Percentiles rank a stretch among this genome's conserved stretches.
These are phyloP conservation scores for Entomortierella beljakovae DNA, from an alignment of 192 early-diverging fungal species.

Conservation along the genomic window DNA sequence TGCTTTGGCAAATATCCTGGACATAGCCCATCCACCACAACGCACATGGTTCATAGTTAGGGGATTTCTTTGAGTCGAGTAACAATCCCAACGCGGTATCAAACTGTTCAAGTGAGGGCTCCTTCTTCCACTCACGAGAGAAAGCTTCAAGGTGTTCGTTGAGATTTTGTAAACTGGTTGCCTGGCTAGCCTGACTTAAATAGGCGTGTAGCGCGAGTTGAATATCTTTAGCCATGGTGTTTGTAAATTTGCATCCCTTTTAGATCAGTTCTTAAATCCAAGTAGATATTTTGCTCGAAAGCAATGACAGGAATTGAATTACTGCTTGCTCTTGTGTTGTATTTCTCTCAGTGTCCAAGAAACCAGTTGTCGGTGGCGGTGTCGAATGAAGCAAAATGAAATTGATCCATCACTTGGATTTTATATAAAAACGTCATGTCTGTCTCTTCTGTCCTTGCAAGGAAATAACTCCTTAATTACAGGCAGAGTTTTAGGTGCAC, in stretches of 20 bases:
- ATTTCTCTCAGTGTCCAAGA: neutral
- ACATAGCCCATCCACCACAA: slow-evolving; percentile 41
- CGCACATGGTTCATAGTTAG: slow-evolving; percentile 10
- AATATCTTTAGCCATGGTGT: slow-evolving; percentile 31
- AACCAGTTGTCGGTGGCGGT: neutral
- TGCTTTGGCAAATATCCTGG: slow-evolving; percentile 18
- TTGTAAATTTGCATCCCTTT: neutral
- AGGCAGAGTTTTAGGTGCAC: no score
- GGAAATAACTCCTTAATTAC: no score
- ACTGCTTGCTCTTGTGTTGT: neutral
- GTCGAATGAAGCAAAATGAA: neutral
- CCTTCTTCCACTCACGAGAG: slow-evolving; percentile 44
- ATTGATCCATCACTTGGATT: no score
- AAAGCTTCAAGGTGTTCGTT: slow-evolving; percentile 32
- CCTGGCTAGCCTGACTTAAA: slow-evolving; percentile 30
- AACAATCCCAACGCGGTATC: slow-evolving; percentile 25
- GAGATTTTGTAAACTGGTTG: slow-evolving; percentile 13
- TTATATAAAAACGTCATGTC: no score
- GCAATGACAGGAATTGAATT: neutral
- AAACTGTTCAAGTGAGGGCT: slow-evolving; percentile 38
- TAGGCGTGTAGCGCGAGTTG: slow-evolving; percentile 43
- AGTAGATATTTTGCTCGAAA: neutral
- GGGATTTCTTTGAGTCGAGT: slow-evolving; percentile 6
- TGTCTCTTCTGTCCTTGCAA: no score
- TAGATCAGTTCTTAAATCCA: neutral